These are phyloP conservation scores for Colletotrichum eleusines DNA, from an alignment of 2,329 filamentous ascomycete genomes.

Conservation along the genomic window DNA sequence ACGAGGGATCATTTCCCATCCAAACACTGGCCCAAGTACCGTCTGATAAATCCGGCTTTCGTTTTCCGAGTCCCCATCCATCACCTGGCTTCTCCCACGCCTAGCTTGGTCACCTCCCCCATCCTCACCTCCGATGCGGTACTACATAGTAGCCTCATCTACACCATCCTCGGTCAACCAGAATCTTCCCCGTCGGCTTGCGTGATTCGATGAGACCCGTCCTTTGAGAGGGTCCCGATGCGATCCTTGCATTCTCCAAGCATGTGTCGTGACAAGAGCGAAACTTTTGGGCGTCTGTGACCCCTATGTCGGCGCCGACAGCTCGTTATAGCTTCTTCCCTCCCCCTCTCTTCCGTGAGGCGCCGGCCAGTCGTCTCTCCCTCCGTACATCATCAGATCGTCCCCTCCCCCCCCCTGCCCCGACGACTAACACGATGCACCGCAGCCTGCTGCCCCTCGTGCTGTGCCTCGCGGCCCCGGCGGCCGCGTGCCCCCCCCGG, in stretches of 20 bases:
- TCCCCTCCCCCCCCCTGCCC: background rate
- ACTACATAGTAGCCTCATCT: slow-evolving; percentile 29
- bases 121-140: background rate
- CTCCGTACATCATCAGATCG: background rate
- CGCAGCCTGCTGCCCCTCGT: slow-evolving; percentile 24
- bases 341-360: background rate
- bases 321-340: background rate
- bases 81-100: background rate
- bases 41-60: slow-evolving; percentile 19
- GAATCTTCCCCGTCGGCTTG: background rate
- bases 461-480: slow-evolving; percentile 18
- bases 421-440: slow-evolving; percentile 24
- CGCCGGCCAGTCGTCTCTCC: slow-evolving; percentile 13
- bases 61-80: slow-evolving; percentile 1
- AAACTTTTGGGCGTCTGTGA: slow-evolving; percentile 32
- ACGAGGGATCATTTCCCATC: slow-evolving; percentile 27
- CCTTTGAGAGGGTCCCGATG: background rate
- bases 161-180: slow-evolving; percentile 23
- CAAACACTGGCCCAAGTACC: slow-evolving; percentile 4
- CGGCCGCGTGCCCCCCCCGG: background rate
- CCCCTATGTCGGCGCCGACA: slow-evolving; percentile 14
- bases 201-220: background rate
- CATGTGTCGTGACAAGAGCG: slow-evolving; percentile 6
- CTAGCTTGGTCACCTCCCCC: background rate
- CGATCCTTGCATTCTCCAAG: slow-evolving; percentile 5